Evolutionary conservation across 2,329 filamentous ascomycete species (phyloP).

Genomic region (Sphaceloma murrayae): DNA sequence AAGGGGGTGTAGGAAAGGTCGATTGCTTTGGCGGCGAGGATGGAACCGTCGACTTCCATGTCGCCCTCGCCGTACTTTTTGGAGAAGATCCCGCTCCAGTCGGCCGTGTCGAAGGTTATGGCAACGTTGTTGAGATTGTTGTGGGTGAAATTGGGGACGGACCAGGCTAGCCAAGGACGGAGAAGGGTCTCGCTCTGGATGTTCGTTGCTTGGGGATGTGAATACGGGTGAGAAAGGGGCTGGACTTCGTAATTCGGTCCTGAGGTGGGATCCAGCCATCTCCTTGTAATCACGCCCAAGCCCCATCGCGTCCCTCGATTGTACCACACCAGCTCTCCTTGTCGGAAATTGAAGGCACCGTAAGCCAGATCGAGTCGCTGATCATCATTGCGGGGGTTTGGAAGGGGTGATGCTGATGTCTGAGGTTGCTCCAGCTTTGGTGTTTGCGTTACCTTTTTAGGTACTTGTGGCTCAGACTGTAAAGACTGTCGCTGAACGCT

Average conservation of each 20-base stretch:
- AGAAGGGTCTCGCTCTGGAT: constrained; percentile 35
- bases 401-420: background rate
- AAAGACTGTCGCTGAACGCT: background rate
- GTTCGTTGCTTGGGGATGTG: constrained; percentile 18
- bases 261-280: constrained; percentile 29
- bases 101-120: constrained; percentile 40
- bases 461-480: no score
- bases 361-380: constrained; percentile 42
- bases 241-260: constrained; percentile 26
- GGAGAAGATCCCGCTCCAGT: constrained; percentile 41
- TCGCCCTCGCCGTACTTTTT: constrained; percentile 38
- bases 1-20: constrained; percentile 48
- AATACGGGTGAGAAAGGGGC: constrained; percentile 34
- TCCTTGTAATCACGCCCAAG: constrained; percentile 41
- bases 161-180: constrained; percentile 51
- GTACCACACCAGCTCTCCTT: constrained; percentile 50
- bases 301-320: constrained; percentile 45
- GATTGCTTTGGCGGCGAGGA: constrained; percentile 47
- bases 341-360: constrained; percentile 42
- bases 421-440: background rate
- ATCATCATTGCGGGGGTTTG: constrained; percentile 28
- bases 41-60: constrained; percentile 47
- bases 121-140: constrained; percentile 34
- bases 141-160: constrained; percentile 43
- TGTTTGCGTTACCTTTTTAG: no score